Conservation (phyloP, 371 early-diverging fungal genomes). For the Parasitella parasitica region DNA sequence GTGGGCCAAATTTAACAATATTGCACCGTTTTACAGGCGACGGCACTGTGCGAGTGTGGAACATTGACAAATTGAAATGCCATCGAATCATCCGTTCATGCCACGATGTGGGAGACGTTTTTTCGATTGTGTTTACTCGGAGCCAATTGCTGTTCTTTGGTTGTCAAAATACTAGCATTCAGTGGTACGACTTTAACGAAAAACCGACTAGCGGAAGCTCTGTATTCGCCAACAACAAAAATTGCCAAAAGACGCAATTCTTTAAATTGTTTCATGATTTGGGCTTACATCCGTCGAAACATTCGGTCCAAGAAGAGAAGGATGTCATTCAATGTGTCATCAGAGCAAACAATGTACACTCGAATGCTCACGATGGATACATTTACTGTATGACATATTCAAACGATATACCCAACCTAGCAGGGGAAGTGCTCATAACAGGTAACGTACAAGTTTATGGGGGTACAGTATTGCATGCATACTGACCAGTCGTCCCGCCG, state of each 20-base stretch:
- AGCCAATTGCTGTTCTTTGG: constrained; percentile 64
- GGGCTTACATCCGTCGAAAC: constrained; percentile 5
- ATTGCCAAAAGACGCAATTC: constrained; percentile 29
- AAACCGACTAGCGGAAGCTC: constrained; percentile 26
- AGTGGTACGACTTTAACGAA: constrained; percentile 65
- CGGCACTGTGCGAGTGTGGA: constrained; percentile 74
- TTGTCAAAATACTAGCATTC: constrained; percentile 81
- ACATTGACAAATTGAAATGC: constrained; percentile 55
- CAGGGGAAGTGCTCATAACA: constrained; percentile 63
- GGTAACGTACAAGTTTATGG: constrained; percentile 25
- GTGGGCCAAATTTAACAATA: no score
- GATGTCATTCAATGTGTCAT: constrained; percentile 56
- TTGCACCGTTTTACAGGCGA: constrained; percentile 49
- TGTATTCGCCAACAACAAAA: neutral
- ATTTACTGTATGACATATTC: constrained; percentile 68
- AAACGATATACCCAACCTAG: constrained; percentile 50
- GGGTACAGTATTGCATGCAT: neutral
- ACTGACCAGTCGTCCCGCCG: no score
- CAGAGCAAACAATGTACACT: constrained; percentile 52
- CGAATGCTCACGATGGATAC: constrained; percentile 76
- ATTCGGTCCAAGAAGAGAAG: constrained; percentile 27
- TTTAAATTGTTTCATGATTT: constrained; percentile 43
- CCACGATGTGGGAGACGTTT: constrained; percentile 75
- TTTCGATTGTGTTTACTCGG: constrained; percentile 64
- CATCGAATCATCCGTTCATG: constrained; percentile 67